Base-by-base conservation (phyloP, 495 filamentous ascomycete genomes). In the Pseudevernia furfuracea region DNA sequence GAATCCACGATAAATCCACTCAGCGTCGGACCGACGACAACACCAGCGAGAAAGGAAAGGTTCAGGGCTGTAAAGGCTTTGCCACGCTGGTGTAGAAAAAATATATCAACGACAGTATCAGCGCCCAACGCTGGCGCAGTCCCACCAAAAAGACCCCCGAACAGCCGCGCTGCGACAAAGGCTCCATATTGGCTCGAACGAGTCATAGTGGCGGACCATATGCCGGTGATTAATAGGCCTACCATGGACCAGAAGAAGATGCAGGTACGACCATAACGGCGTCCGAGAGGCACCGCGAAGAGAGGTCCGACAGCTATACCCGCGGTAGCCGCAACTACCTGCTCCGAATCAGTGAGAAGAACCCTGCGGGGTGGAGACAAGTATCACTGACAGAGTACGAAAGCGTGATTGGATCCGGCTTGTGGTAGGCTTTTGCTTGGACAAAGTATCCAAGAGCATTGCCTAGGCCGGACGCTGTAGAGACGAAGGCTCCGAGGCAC, bases 231-330 rank as follows among this genome's bases (percentile, higher is more conserved):
- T n/a, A 53, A 52, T 8, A 63, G 61, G 38, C 61, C 61, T 17
- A 63, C 61, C 34, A 55, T 41, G 34, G 46, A 63, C 61, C 61
- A 63, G 3, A 63, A 55, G 32, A 63, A 52, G 32, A 63, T 63
- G 21, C 28, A 63, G 7, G 46, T 63, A 7, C 32, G 61, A 28
- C 46, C 46, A 15, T 52, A 52, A 28, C n/a, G 46, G 25, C 46
- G 46, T 3, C 7, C 46, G 23, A 52, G 46, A 4, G 46, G 46
- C 10, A 52, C 46, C 11, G 46, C 46, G 9, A 52, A 52, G 11
- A 52, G 46, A 6, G 46, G 23, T 12, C 46, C 46, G 23, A 52
- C 10, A 14, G 49, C 49, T 53, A 53, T 53, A 5, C 49, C 49
- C 19, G 49, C 49, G 7, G 49, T 53, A 8, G 49, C 49, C 12